A percentile compares a stretch with the other conserved stretches of the same genome.
phyloP scores from a whole-genome alignment of 2,329 filamentous ascomycete species.

The Nemania sp. region DNA sequence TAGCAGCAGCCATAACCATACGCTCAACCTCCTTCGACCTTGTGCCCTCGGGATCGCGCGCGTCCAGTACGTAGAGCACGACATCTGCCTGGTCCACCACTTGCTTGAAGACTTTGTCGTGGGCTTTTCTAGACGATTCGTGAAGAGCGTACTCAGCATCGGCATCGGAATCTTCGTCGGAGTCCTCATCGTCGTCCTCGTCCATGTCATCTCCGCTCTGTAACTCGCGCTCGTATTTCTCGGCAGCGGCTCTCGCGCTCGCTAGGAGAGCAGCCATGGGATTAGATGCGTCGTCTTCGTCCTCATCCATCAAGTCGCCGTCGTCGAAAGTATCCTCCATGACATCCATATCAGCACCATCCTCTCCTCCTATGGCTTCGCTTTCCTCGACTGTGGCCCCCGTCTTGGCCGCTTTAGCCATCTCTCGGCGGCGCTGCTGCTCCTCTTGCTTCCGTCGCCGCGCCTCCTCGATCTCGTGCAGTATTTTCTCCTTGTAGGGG shows the following conservation, averaged over 20 bases:
- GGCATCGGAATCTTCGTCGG: constrained; percentile 49
- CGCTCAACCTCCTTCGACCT: constrained; percentile 89
- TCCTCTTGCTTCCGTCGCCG: constrained; percentile 82
- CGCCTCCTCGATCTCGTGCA: constrained; percentile 92
- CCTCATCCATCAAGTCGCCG: constrained; percentile 22
- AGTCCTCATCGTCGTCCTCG: constrained; percentile 56
- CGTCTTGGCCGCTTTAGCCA: constrained; percentile 69
- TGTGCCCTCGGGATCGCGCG: constrained; percentile 87
- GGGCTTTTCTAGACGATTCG: constrained; percentile 76
- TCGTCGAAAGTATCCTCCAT: constrained; percentile 12
- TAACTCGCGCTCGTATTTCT: constrained; percentile 70
- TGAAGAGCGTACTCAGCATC: constrained; percentile 55
- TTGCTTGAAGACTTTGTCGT: constrained; percentile 95
- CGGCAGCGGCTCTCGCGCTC: constrained; percentile 77
- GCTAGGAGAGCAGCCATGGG: constrained; percentile 91
- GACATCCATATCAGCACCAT: constrained; percentile 63
- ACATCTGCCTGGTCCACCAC: constrained; percentile 89
- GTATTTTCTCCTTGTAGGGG: constrained; percentile 94
- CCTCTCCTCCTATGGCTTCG: constrained; percentile 46
- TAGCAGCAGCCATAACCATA: constrained; percentile 84
- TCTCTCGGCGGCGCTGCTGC: constrained; percentile 67
- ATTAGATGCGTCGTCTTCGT: constrained; percentile 68
- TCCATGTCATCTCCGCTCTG: constrained; percentile 64
- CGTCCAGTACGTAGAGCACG: constrained; percentile 89
- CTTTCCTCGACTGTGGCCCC: constrained; percentile 50